Evolutionary conservation across 1,284 basidiomycete genomes (phyloP), one percentile per base, ranked within the genome.

Genomic region (Naganishia liquefaciens): DNA sequence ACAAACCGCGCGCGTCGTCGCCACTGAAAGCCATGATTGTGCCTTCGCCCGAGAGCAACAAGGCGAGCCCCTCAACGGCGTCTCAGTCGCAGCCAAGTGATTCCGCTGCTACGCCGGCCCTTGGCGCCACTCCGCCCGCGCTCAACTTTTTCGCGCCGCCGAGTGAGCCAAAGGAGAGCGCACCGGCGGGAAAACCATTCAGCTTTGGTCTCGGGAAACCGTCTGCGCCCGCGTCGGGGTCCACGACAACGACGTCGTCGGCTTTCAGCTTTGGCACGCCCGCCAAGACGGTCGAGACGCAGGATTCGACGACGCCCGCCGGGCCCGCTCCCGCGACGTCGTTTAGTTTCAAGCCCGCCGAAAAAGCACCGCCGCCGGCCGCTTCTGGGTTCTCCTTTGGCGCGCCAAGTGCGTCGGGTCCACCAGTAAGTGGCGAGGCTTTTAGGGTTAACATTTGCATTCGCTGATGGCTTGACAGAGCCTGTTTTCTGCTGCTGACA

Each of bases 11-110:
- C 27, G 53, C 62, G 5, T 64, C 62, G 3, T 64, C 62, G 46
- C 62, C 62, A 7, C 37, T 64, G 46, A 54, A 64, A 30, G 53
- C 62, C 11, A 54, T 55, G 43, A 54, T 64, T 15, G 54, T 55
- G 21, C 53, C 62, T 11, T 64, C 62, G 42, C 62, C 62, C 13
- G 62, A 64, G 21, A 51, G 53, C n/a, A 40, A 28, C 46, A 64
- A 64, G 46, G 25, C 25, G 3, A 49, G 39, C 27, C 28, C 62
- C n/a, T 7, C 33, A n/a, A n/a, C n/a, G 33, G 33, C 33, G 33
- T 19, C 53, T 2, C 10, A n/a, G 5, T 52, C 47, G 6, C 53
- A 54, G 17, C 28, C 28, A 9, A 27, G 50, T 17, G 61, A 49
- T 10, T 23, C 53, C 5, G 43, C 52, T 2, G 9, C 42, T 15